Conservation (phyloP, 495 filamentous ascomycete species). For the Massariosphaeria phaeospora region DNA sequence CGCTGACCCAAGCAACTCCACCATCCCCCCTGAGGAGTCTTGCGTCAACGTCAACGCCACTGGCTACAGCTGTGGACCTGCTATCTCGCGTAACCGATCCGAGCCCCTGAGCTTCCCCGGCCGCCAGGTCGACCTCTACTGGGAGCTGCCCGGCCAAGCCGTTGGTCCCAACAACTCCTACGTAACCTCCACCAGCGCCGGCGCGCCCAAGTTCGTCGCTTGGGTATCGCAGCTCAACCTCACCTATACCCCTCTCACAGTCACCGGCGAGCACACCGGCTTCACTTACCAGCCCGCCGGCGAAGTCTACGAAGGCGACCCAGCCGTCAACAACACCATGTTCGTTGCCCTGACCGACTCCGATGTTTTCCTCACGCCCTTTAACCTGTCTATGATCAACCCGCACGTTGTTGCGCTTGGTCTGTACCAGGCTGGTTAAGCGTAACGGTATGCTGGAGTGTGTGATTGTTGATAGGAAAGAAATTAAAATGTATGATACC, state of each 20-base stretch:
- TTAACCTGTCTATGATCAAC: slow-evolving; percentile 69
- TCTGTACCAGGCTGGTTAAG: slow-evolving; percentile 73
- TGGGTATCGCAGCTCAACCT: slow-evolving; percentile 84
- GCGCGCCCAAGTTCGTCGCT: slow-evolving; percentile 59
- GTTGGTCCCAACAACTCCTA: slow-evolving; percentile 83
- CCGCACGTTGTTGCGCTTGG: slow-evolving; percentile 71
- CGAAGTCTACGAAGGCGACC: slow-evolving; percentile 59
- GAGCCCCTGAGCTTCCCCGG: slow-evolving; percentile 71
- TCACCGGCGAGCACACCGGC: slow-evolving; percentile 52
- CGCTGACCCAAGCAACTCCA: slow-evolving; percentile 44
- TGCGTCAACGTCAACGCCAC: slow-evolving; percentile 51
- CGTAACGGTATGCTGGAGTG: too few species aligned
- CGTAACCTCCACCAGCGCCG: slow-evolving; percentile 58
- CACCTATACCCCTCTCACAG: slow-evolving; percentile 66
- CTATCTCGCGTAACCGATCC: slow-evolving; percentile 61
- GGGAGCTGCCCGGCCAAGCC: slow-evolving; percentile 63
- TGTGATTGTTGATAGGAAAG: too few species aligned
- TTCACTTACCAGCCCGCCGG: slow-evolving; percentile 65
- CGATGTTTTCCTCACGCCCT: slow-evolving; percentile 65
- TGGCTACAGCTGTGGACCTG: slow-evolving; percentile 56
- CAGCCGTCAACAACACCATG: slow-evolving; percentile 71
- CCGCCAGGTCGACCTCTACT: slow-evolving; percentile 62
- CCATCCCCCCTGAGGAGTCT: slow-evolving; percentile 41
- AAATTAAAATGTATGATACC: too few species aligned
- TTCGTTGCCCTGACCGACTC: slow-evolving; percentile 72